Evolutionary conservation across 2,329 filamentous ascomycete genomes (phyloP).

Genomic region (Alternaria conjuncta): DNA sequence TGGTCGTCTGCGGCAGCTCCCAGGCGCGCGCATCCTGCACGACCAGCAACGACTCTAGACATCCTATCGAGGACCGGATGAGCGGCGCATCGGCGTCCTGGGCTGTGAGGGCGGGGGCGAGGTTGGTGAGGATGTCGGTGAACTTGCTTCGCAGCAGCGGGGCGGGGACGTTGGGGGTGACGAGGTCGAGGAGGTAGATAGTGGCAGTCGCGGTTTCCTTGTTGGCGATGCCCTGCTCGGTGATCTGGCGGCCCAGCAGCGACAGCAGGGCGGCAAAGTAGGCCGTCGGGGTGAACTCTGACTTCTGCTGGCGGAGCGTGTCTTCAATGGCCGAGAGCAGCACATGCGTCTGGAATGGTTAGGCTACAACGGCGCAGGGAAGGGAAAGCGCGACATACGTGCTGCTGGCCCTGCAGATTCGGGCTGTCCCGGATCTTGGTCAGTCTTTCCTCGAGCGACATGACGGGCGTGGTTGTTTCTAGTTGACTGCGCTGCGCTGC

Average conservation of each 20-base stretch:
- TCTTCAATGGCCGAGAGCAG: conserved; percentile 92
- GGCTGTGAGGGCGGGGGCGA: conserved; percentile 82
- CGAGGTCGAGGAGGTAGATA: conserved; percentile 92
- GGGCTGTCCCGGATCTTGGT: conserved; percentile 93
- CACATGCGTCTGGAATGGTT: conserved; percentile 71
- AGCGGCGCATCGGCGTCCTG: conserved; percentile 86
- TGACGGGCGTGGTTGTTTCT: conserved; percentile 34
- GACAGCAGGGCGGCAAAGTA: conserved; percentile 97
- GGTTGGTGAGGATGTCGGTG: conserved; percentile 84
- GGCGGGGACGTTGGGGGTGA: conserved; percentile 83
- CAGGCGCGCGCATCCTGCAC: conserved; percentile 88
- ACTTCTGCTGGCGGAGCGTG: conserved; percentile 86
- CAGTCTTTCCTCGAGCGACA: conserved; percentile 84
- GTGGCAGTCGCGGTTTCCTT: conserved; percentile 84
- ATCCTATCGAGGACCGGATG: conserved; percentile 86
- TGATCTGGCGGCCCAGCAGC: conserved; percentile 79
- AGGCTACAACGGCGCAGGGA: conserved; percentile 8
- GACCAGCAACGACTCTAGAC: conserved; percentile 86
- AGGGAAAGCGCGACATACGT: conserved; percentile 62
- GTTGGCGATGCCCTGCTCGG: conserved; percentile 70
- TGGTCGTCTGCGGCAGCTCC: conserved; percentile 82
- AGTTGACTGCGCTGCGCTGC: neutral
- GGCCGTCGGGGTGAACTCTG: conserved; percentile 81
- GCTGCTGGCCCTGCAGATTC: conserved; percentile 93
- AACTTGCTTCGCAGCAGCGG: conserved; percentile 94